Evolutionary conservation across 73 alveolate species (phyloP).

Genomic region (Tetrahymena borealis): DNA sequence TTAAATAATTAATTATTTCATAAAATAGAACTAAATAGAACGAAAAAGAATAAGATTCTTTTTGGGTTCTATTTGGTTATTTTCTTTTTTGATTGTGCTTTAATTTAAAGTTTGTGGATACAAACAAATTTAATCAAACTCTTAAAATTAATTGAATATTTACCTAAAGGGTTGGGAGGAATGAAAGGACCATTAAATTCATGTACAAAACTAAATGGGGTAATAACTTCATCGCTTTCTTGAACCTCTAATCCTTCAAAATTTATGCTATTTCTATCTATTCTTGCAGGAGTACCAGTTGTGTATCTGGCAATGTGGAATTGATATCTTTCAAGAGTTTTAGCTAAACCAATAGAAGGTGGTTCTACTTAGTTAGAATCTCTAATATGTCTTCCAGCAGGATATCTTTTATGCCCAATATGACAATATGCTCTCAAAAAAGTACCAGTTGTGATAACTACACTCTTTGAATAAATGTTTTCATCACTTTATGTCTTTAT

Average conservation of each 20-base stretch:
- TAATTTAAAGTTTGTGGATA: background rate
- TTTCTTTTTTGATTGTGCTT: background rate
- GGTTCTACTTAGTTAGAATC: slow-evolving; percentile 49
- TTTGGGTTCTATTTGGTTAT: background rate
- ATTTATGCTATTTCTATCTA: slow-evolving; percentile 25
- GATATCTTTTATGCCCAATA: slow-evolving; percentile 42
- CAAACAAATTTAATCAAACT: background rate
- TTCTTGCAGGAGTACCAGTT: slow-evolving; percentile 64
- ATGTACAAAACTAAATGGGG: slow-evolving; percentile 23
- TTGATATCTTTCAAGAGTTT: slow-evolving; percentile 16
- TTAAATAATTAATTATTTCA: too few species aligned
- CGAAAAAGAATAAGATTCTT: too few species aligned
- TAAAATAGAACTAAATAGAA: slow-evolving; percentile 1
- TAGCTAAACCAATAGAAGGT: slow-evolving; percentile 51
- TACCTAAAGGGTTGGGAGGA: background rate
- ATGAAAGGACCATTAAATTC: slow-evolving; percentile 6
- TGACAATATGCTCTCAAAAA: slow-evolving; percentile 49
- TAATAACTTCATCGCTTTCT: slow-evolving; percentile 27
- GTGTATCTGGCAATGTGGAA: slow-evolving; percentile 51
- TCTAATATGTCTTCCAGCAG: slow-evolving; percentile 61
- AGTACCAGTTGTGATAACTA: slow-evolving; percentile 65
- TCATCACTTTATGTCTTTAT: background rate
- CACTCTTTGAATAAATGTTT: slow-evolving; percentile 12
- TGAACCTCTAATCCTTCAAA: slow-evolving; percentile 33
- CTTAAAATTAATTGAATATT: background rate